phyloP scores from a whole-genome alignment of 2,329 filamentous ascomycete genomes.

The Fusarium mundagurra region DNA sequence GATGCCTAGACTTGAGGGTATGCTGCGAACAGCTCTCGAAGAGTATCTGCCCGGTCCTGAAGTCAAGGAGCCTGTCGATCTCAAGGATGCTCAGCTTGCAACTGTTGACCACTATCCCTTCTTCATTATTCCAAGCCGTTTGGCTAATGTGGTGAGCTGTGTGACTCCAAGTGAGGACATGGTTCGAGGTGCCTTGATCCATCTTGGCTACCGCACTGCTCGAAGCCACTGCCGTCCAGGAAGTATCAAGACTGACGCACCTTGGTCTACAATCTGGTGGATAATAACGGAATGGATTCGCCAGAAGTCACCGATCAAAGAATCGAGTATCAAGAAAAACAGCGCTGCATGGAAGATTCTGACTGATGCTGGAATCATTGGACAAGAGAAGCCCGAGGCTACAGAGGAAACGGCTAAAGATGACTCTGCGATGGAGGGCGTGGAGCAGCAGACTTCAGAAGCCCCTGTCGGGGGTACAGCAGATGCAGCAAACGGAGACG shows the following conservation, averaged over 20 bases:
- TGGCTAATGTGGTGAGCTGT: conserved; percentile 82
- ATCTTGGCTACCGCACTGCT: conserved; percentile 83
- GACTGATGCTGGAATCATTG: conserved; percentile 49
- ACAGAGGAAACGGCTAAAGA: conserved; percentile 24
- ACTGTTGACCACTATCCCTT: conserved; percentile 81
- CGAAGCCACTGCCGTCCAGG: conserved; percentile 90
- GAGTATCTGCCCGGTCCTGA: conserved; percentile 63
- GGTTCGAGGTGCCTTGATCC: conserved; percentile 81
- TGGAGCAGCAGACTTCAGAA: conserved; percentile 41
- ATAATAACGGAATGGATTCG: conserved; percentile 91
- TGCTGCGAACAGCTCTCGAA: conserved; percentile 89
- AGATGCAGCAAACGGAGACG: conserved; percentile 35
- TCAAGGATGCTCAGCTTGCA: conserved; percentile 64
- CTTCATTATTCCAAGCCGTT: conserved; percentile 80
- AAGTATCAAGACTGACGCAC: conserved; percentile 92
- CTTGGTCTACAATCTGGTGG: conserved; percentile 91
- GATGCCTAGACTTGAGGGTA: conserved; percentile 83
- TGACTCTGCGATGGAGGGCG: conserved; percentile 53
- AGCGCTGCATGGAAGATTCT: conserved; percentile 79
- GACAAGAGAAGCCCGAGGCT: conserved; percentile 45
- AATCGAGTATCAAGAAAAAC: conserved; percentile 73
- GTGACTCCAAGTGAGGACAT: conserved; percentile 81
- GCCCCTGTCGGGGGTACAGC: not conserved
- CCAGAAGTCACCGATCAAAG: conserved; percentile 81
- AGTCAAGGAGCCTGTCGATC: conserved; percentile 50